These are phyloP conservation scores for Nothopassalora personata DNA, from an alignment of 2,329 filamentous ascomycete species.

Conservation along the genomic window DNA sequence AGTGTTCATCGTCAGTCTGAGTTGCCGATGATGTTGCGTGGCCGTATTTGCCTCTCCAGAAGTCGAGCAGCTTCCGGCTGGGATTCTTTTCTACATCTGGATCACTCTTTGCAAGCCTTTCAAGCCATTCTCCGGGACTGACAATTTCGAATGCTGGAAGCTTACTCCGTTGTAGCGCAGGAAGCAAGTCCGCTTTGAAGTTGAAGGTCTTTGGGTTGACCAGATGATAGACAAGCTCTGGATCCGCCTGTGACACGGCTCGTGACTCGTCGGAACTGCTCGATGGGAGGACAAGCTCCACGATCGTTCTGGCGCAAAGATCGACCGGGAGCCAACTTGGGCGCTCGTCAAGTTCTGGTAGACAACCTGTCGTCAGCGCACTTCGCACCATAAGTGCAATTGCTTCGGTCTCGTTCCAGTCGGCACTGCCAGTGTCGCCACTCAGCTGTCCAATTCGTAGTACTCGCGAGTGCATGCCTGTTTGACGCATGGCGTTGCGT, in stretches of 20 bases:
- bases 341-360: slow-evolving; percentile 36
- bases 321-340: slow-evolving; percentile 47
- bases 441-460: slow-evolving; percentile 28
- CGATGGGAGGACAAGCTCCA: slow-evolving; percentile 7
- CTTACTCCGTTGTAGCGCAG: slow-evolving; percentile 15
- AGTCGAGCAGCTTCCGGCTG: slow-evolving; percentile 29
- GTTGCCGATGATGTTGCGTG: not conserved
- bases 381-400: slow-evolving; percentile 40
- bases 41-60: slow-evolving; percentile 20
- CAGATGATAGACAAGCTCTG: slow-evolving; percentile 33
- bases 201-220: slow-evolving; percentile 25
- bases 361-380: slow-evolving; percentile 33
- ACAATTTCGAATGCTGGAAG: slow-evolving; percentile 24
- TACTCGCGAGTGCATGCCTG: slow-evolving; percentile 23
- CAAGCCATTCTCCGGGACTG: slow-evolving; percentile 12
- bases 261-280: not conserved
- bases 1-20: not conserved
- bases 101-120: slow-evolving; percentile 13
- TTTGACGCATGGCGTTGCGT: slow-evolving; percentile 26
- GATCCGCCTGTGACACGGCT: not conserved
- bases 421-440: slow-evolving; percentile 20
- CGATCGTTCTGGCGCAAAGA: slow-evolving; percentile 29
- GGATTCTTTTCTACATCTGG: slow-evolving; percentile 23
- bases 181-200: slow-evolving; percentile 22
- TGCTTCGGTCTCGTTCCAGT: slow-evolving; percentile 43